These are phyloP conservation scores for Candida nonsorbophila DNA, from an alignment of 805 yeast species.

Conservation along the genomic window DNA sequence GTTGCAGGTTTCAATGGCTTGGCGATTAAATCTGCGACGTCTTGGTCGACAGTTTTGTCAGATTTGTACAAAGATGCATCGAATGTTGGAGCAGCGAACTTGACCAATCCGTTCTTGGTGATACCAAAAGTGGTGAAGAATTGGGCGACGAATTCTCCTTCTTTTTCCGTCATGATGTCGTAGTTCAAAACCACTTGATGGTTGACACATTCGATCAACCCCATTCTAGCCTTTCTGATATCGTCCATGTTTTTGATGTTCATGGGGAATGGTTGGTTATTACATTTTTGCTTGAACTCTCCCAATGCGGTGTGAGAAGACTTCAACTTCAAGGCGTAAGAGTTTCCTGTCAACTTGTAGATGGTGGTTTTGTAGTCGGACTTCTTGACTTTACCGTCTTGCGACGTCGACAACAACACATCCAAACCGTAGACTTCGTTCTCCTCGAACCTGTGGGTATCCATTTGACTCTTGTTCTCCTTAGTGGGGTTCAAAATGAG, in stretches of 20 bases:
- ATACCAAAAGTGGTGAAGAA: conserved; percentile 70
- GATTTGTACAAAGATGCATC: conserved; percentile 45
- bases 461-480: conserved; percentile 58
- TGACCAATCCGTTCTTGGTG: conserved; percentile 67
- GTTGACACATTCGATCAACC: conserved; percentile 65
- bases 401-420: conserved; percentile 57
- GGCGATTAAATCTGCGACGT: conserved; percentile 39
- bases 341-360: conserved; percentile 65
- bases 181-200: conserved; percentile 65
- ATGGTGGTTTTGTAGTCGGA: conserved; percentile 61
- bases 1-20: conserved; percentile 47
- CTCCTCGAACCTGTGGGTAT: conserved; percentile 61
- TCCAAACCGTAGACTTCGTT: conserved; percentile 78
- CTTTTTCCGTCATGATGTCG: conserved; percentile 63
- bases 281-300: conserved; percentile 62
- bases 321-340: conserved; percentile 65
- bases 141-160: conserved; percentile 63
- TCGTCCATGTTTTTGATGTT: conserved; percentile 61
- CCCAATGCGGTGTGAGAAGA: conserved; percentile 61
- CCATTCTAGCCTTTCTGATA: conserved; percentile 67
- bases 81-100: conserved; percentile 54
- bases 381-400: conserved; percentile 60
- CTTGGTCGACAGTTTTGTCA: conserved; percentile 54
- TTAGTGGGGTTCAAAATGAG: conserved; percentile 71
- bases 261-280: conserved; percentile 57